Evolutionary conservation across 1,139 yeast genomes (phyloP).

Genomic region (Zygosaccharomyces sapae): DNA sequence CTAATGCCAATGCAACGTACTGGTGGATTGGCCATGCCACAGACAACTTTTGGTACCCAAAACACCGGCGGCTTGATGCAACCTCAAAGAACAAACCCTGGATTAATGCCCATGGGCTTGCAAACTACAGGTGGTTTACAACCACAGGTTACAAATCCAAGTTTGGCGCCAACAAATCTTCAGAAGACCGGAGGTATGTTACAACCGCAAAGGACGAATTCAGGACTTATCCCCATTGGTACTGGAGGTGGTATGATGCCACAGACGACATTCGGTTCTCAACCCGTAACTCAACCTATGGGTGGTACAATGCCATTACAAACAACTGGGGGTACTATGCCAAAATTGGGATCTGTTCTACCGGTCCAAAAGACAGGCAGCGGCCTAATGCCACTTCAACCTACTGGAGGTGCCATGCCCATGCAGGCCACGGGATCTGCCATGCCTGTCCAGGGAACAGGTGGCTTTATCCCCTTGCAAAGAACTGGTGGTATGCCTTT

Average conservation of each 20-base stretch:
- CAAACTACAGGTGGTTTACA: constrained; percentile 48
- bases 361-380: constrained; percentile 60
- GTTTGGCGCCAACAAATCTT: constrained; percentile 38
- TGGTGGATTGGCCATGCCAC: constrained; percentile 50
- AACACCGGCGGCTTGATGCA: constrained; percentile 50
- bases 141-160: constrained; percentile 54
- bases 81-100: constrained; percentile 54
- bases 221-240: constrained; percentile 31
- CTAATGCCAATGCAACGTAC: constrained; percentile 50
- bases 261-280: constrained; percentile 44
- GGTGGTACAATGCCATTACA: constrained; percentile 23
- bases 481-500: constrained; percentile 17
- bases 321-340: constrained; percentile 39
- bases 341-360: constrained; percentile 49
- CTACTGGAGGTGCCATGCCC: constrained; percentile 42
- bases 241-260: constrained; percentile 41
- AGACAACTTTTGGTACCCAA: constrained; percentile 47
- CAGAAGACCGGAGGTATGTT: constrained; percentile 48
- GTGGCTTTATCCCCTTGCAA: constrained; percentile 18
- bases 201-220: constrained; percentile 55
- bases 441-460: constrained; percentile 12
- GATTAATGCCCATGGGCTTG: constrained; percentile 25
- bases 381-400: constrained; percentile 32
- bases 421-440: constrained; percentile 40
- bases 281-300: constrained; percentile 25